Evolutionary conservation across 2,329 filamentous ascomycete genomes (phyloP).

Genomic region (Raffaelea albimanens): DNA sequence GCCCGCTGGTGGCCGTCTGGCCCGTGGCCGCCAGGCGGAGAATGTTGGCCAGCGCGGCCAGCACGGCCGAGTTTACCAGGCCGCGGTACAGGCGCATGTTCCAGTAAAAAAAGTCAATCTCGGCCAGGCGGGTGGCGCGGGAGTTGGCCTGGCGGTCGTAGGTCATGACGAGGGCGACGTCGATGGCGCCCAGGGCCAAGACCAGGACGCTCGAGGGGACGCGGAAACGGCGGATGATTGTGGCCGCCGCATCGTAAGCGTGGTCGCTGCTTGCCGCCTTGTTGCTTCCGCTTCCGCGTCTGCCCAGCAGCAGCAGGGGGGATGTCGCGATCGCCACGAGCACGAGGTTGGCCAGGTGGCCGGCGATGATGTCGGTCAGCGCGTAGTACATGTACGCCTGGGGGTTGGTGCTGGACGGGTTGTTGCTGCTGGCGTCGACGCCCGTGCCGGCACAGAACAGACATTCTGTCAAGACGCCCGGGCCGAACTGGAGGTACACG

Average conservation of each 20-base stretch:
- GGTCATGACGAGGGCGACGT: slow-evolving; percentile 54
- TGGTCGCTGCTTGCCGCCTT: slow-evolving; percentile 2
- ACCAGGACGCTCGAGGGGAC: slow-evolving; percentile 56
- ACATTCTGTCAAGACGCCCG: slow-evolving; percentile 62
- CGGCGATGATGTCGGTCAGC: slow-evolving; percentile 59
- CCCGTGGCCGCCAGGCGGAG: slow-evolving; percentile 70
- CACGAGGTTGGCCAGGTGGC: slow-evolving; percentile 73
- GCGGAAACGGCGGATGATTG: slow-evolving; percentile 45
- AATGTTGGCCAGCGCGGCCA: slow-evolving; percentile 52
- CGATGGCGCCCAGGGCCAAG: slow-evolving; percentile 47
- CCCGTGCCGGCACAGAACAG: slow-evolving; percentile 56
- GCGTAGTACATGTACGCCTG: slow-evolving; percentile 70
- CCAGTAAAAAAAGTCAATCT: slow-evolving; percentile 68
- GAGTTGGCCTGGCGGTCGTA: slow-evolving; percentile 60
- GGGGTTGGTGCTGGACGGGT: slow-evolving; percentile 30
- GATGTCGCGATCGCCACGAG: slow-evolving; percentile 68
- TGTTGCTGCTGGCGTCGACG: slow-evolving; percentile 29
- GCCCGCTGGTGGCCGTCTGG: no score
- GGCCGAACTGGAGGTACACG: slow-evolving; percentile 77
- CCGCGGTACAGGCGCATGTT: slow-evolving; percentile 52
- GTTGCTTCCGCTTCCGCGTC: slow-evolving; percentile 34
- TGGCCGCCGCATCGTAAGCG: slow-evolving; percentile 5
- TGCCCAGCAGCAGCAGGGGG: slow-evolving; percentile 47
- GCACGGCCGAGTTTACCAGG: slow-evolving; percentile 53
- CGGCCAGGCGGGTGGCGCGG: slow-evolving; percentile 47